Evolutionary conservation across 1,284 basidiomycete genomes (phyloP), one percentile per base, ranked within the genome.

Genomic region (Neonothopanus nambi): DNA sequence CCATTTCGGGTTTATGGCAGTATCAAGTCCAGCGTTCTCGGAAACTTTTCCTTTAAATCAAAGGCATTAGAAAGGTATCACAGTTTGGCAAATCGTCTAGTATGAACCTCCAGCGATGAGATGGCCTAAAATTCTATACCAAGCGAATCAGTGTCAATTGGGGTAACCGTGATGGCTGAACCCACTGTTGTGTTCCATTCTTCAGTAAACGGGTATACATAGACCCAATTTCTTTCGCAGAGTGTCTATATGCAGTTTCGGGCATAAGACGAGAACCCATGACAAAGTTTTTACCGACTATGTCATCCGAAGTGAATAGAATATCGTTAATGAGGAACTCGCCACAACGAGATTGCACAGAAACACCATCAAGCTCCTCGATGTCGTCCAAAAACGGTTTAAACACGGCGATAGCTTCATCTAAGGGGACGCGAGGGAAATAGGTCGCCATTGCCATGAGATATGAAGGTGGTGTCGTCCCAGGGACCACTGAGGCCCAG

Each of bases 1-100:
- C 70, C 70, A 70, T 38, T 60, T 65, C 1, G 67, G 68, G 44
- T 59, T 61, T 36, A 71, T 57, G 5, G 70, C 67, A 5, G 59
- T 63, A 17, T 53, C 46, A 13, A 70, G 61, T 23, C 65, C 36
- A 13, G 60, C 64, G 47, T 71, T 70, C 36, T 60, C 59, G 2
- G 68, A 48, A 17, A 71, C 67, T 58, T 68, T 57, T 28, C 26
- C 26, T 28, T 5, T 28, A 5, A 28, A 28, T 28, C 5, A 28
- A 28, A 28, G 26, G 11, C 26, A 11, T 28, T 11, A 28, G 26
- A 28, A n/a, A 11, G 26, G 26, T 5, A 28, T 11, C 26, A 28
- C 11, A 28, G 11, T 11, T 28, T 11, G 26, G 26, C 26, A 11
- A 28, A 28, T 28, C 26, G 11, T 28, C 26, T 28, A 28, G 5